A percentile compares a stretch with the other conserved stretches of the same genome.
Evolutionary conservation across 2,329 filamentous ascomycete species (phyloP).

Genomic region (Nannizzia gypsea): DNA sequence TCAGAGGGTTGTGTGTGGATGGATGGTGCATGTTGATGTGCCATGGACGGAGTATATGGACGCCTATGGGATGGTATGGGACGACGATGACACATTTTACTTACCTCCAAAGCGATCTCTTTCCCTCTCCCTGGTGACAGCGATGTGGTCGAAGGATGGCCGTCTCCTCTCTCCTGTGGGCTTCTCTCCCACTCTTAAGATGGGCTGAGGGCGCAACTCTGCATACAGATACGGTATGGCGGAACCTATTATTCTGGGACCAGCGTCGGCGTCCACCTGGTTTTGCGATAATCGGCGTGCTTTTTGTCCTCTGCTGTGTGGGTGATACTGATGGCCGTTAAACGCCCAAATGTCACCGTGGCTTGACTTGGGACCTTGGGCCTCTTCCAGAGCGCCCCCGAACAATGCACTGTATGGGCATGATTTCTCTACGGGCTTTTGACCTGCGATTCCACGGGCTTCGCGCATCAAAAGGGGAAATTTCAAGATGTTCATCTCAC

Average conservation of each 20-base stretch:
- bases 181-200: background rate
- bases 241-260: slow-evolving; percentile 3
- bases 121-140: background rate
- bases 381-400: background rate
- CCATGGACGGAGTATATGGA: background rate
- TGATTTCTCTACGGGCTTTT: background rate
- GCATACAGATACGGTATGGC: background rate
- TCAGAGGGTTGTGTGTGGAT: background rate
- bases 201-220: slow-evolving; percentile 1
- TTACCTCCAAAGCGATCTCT: no score
- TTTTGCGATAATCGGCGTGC: background rate
- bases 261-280: slow-evolving; percentile 1
- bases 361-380: background rate
- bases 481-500: background rate
- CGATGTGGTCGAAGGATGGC: background rate
- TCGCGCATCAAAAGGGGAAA: background rate
- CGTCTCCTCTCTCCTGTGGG: background rate
- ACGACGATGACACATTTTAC: background rate
- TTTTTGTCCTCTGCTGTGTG: background rate
- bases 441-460: background rate
- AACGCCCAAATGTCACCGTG: slow-evolving; percentile 3
- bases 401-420: background rate
- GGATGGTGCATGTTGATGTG: background rate
- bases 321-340: slow-evolving; percentile 2
- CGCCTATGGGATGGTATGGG: background rate